Conservation (phyloP, 164 flowering plant genomes). For the Stephania japonica region DNA sequence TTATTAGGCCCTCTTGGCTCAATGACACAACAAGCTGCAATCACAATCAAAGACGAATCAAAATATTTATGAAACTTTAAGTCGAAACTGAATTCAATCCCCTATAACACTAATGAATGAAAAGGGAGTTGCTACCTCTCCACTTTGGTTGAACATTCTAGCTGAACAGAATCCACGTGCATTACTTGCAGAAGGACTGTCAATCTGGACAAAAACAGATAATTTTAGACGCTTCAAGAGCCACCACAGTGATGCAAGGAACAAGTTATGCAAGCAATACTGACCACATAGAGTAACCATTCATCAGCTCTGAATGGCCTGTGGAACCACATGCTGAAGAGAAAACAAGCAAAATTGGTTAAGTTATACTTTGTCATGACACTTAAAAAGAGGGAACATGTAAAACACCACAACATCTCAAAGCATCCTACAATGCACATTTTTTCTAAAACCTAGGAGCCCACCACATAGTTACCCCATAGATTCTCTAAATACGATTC, state of each 20-base stretch:
- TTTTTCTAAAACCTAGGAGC: no score
- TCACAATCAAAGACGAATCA: neutral
- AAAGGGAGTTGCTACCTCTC: constrained; percentile 55
- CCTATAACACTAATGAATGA: neutral
- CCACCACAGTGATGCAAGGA: neutral
- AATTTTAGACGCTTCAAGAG: neutral
- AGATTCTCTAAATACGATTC: no score
- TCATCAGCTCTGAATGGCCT: constrained; percentile 82
- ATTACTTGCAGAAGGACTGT: constrained; percentile 42
- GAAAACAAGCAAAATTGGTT: neutral
- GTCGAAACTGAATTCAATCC: neutral
- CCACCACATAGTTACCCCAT: no score
- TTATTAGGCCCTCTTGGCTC: constrained; percentile 72
- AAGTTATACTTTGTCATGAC: neutral
- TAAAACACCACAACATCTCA: no score
- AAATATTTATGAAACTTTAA: neutral
- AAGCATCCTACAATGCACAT: no score
- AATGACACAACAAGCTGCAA: constrained; percentile 71
- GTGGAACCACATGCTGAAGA: constrained; percentile 93
- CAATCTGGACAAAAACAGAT: constrained; percentile 29
- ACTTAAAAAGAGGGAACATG: neutral
- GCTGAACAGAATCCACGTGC: constrained; percentile 54
- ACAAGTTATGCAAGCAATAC: constrained; percentile 11
- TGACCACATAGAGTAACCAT: constrained; percentile 78
- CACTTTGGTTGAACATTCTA: constrained; percentile 70